phyloP scores from a whole-genome alignment of 2,329 filamentous ascomycete species.

The Trichoderma oligosporum region DNA sequence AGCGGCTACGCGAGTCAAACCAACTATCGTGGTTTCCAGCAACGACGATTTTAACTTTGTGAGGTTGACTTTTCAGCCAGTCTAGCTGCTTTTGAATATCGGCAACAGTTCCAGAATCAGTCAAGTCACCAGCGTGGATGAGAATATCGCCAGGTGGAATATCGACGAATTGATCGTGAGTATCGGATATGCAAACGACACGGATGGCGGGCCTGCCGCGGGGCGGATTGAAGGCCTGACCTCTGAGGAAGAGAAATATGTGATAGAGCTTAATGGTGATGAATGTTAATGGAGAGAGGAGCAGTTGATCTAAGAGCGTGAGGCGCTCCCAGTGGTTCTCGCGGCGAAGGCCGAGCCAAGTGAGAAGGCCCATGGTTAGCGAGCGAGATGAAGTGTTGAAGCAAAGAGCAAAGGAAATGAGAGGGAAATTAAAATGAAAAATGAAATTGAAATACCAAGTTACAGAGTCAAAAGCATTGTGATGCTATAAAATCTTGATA shows the following conservation, averaged over 20 bases:
- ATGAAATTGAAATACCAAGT: no score
- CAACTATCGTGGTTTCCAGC: slow-evolving; percentile 87
- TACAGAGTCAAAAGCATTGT: not conserved
- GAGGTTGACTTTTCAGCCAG: slow-evolving; percentile 72
- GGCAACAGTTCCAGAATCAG: slow-evolving; percentile 63
- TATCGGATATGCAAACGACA: slow-evolving; percentile 87
- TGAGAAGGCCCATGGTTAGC: slow-evolving; percentile 48
- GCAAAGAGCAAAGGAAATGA: not conserved
- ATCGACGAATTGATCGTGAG: slow-evolving; percentile 61
- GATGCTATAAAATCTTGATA: not conserved
- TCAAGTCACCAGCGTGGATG: slow-evolving; percentile 85
- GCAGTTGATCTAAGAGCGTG: slow-evolving; percentile 58
- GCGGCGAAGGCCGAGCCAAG: slow-evolving; percentile 46
- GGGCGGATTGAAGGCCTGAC: slow-evolving; percentile 57
- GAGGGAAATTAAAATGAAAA: not conserved
- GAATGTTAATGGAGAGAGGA: slow-evolving; percentile 65
- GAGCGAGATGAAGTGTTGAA: not conserved
- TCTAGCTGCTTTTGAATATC: slow-evolving; percentile 81
- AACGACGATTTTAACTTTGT: slow-evolving; percentile 76
- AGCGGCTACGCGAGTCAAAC: slow-evolving; percentile 66
- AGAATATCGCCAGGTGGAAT: slow-evolving; percentile 78
- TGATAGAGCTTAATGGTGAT: slow-evolving; percentile 61
- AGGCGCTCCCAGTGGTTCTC: slow-evolving; percentile 45
- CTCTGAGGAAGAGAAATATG: slow-evolving; percentile 63
- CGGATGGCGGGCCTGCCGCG: slow-evolving; percentile 57